Percentiles rank a stretch among this genome's conserved stretches.
Conservation (phyloP, 352 stramenopile genomes). For the Phytophthora boehmeriae region DNA sequence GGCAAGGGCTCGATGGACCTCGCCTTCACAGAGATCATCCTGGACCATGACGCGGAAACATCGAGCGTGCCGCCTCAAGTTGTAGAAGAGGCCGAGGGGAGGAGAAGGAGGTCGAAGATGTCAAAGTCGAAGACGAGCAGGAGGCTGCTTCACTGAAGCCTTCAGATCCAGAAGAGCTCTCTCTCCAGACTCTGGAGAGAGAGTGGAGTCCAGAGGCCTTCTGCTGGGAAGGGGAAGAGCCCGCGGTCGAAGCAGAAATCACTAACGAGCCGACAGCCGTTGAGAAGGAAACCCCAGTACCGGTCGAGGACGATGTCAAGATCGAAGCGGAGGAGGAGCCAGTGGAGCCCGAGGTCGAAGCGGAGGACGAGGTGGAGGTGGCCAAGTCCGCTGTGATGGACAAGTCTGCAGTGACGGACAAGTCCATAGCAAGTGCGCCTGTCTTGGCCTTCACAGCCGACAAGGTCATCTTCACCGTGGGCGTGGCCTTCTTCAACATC, state of each 20-base stretch:
- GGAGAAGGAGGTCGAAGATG: constrained; percentile 3
- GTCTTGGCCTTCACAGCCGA: constrained; percentile 43
- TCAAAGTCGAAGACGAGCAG: constrained; percentile 9
- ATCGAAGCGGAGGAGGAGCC: background rate
- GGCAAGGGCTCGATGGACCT: constrained; percentile 36
- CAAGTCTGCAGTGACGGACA: constrained; percentile 1
- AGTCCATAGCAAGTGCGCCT: constrained; percentile 5
- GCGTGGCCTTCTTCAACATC: constrained; percentile 61
- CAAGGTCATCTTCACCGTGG: constrained; percentile 42
- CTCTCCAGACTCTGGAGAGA: too few relatives aligned
- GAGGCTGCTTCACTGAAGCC: constrained; percentile 14
- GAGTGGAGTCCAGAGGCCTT: too few relatives aligned
- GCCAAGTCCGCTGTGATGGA: constrained; percentile 20
- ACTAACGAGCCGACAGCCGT: constrained; percentile 11
- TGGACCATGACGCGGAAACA: constrained; percentile 30
- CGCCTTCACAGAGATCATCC: constrained; percentile 33
- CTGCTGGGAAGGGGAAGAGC: constrained; percentile 14
- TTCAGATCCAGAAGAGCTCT: too few relatives aligned
- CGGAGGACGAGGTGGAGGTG: constrained; percentile 16
- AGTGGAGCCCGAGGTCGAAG: constrained; percentile 18
- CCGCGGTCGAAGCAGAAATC: constrained; percentile 16
- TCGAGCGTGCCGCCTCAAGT: constrained; percentile 20
- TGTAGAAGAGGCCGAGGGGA: constrained; percentile 18
- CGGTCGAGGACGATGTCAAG: constrained; percentile 11
- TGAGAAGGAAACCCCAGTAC: constrained; percentile 1